phyloP scores from a whole-genome alignment of 2,329 filamentous ascomycete species.

The Exophiala calicioides region DNA sequence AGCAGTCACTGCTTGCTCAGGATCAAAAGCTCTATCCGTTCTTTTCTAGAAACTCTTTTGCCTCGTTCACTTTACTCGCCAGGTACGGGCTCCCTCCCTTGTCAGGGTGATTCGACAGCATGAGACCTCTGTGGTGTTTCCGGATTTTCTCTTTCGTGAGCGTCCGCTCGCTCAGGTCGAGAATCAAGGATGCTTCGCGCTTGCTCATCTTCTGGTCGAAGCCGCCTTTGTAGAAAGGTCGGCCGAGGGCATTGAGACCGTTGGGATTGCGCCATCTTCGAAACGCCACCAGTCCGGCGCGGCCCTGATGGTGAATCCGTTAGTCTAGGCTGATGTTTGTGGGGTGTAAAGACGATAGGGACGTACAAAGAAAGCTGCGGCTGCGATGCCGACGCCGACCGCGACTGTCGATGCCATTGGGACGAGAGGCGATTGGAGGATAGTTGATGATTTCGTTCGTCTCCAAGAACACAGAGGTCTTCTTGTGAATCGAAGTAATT shows the following conservation, averaged over 20 bases:
- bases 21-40: conserved; percentile 10
- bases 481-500: too few species aligned
- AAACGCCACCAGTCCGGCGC: conserved; percentile 86
- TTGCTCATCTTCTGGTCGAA: conserved; percentile 95
- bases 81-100: conserved; percentile 94
- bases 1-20: background rate
- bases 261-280: conserved; percentile 71
- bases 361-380: conserved; percentile 77
- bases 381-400: conserved; percentile 49
- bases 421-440: background rate
- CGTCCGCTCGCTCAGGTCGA: conserved; percentile 86
- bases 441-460: background rate
- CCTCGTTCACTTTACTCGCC: conserved; percentile 97
- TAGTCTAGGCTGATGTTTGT: background rate
- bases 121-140: conserved; percentile 91
- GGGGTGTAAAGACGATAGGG: conserved; percentile 1
- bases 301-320: conserved; percentile 62
- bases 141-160: conserved; percentile 91
- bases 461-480: conserved; percentile 1
- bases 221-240: conserved; percentile 97
- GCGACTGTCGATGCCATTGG: conserved; percentile 47
- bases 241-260: conserved; percentile 73
- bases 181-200: conserved; percentile 84
- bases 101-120: conserved; percentile 98
- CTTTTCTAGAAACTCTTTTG: conserved; percentile 86